phyloP scores from a whole-genome alignment of 352 stramenopile genomes.

The Globisporangium camurandrum region DNA sequence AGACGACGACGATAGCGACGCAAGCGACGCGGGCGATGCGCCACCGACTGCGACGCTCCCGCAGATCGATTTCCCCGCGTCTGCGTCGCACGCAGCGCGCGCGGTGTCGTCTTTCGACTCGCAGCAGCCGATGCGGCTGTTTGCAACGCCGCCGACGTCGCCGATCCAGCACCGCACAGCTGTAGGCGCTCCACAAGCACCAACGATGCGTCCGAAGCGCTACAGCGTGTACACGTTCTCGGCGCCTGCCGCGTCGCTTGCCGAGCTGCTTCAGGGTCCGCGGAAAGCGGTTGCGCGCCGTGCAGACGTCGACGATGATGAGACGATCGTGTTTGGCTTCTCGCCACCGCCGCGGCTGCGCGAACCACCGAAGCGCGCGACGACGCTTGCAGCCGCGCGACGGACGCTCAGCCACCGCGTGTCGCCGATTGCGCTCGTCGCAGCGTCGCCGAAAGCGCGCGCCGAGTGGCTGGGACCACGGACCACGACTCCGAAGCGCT shows the following conservation, averaged over 20 bases:
- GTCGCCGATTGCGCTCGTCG: constrained; percentile 57
- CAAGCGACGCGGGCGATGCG: constrained; percentile 7
- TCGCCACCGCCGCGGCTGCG: constrained; percentile 45
- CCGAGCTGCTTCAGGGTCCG: constrained; percentile 10
- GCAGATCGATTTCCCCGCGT: constrained; percentile 23
- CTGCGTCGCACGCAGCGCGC: constrained; percentile 7
- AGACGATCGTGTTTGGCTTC: constrained; percentile 52
- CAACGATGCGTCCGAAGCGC: constrained; percentile 1
- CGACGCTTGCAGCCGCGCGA: constrained; percentile 9
- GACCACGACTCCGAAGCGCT: constrained; percentile 13
- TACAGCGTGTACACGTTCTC: constrained; percentile 51
- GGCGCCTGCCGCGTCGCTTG: constrained; percentile 17
- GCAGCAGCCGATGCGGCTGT: constrained; percentile 4
- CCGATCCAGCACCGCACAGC: constrained; percentile 20
- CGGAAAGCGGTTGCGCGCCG: constrained; percentile 15
- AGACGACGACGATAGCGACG: constrained; percentile 17
- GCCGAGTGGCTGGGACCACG: constrained; percentile 27
- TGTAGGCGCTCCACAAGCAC: not conserved
- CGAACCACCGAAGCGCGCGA: constrained; percentile 46
- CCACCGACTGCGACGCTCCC: constrained; percentile 54
- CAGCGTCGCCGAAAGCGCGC: constrained; percentile 48
- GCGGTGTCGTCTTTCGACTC: too few relatives aligned
- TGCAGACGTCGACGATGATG: constrained; percentile 27
- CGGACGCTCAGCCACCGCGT: constrained; percentile 19
- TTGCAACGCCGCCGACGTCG: constrained; percentile 14